phyloP scores from a whole-genome alignment of 345 rosid genomes.

The Adansonia digitata region DNA sequence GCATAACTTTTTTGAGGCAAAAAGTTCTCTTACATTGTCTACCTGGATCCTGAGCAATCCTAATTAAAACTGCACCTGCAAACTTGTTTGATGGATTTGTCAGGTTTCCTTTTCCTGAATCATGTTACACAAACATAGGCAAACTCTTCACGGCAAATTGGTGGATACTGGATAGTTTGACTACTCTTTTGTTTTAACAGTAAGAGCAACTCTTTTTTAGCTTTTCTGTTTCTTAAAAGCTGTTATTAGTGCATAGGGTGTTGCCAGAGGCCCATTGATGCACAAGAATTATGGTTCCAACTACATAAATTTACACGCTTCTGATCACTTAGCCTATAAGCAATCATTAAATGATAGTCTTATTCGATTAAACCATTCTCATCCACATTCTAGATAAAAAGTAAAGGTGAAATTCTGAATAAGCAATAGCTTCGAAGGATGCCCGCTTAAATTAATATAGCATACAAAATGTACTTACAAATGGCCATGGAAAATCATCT shows the following conservation, averaged over 20 bases:
- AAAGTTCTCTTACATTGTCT: not conserved
- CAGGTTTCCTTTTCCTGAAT: not conserved
- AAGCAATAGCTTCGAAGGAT: not conserved
- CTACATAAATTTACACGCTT: not conserved
- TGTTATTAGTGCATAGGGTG: too few species aligned
- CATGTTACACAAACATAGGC: not conserved
- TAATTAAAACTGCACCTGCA: not conserved
- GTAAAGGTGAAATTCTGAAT: not conserved
- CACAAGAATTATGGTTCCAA: not conserved
- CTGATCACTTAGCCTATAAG: too few species aligned
- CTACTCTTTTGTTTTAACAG: too few species aligned
- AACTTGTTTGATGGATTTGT: not conserved
- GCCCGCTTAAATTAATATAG: constrained; percentile 8
- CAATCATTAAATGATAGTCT: not conserved
- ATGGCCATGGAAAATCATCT: not conserved
- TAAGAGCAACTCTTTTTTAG: too few species aligned
- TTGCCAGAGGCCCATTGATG: not conserved
- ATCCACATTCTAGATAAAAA: too few species aligned
- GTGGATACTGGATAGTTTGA: not conserved
- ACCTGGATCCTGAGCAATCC: not conserved
- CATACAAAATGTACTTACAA: constrained; percentile 13
- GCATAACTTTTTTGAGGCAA: not conserved
- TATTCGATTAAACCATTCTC: too few species aligned
- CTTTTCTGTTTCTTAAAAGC: too few species aligned
- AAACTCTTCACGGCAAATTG: not conserved